These are phyloP conservation scores for Starmerella tilneyi DNA, from an alignment of 805 yeast species.

Conservation along the genomic window DNA sequence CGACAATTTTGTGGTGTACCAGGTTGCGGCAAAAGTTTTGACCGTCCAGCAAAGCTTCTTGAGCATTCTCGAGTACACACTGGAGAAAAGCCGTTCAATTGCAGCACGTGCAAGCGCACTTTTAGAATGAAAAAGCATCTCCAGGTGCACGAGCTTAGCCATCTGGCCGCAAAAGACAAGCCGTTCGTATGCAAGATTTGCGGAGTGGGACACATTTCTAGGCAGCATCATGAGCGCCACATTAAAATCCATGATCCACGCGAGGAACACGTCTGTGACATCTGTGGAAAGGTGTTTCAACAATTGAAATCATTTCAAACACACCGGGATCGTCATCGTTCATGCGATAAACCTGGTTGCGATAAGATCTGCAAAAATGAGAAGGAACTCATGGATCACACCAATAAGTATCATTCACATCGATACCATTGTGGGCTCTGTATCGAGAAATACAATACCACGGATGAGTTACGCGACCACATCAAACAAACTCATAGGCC, in stretches of 20 bases:
- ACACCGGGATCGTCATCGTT: constrained; percentile 44
- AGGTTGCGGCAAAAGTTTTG: constrained; percentile 64
- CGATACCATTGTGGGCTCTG: constrained; percentile 29
- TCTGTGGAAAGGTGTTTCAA: constrained; percentile 58
- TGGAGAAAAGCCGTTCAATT: constrained; percentile 64
- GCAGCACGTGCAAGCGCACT: constrained; percentile 52
- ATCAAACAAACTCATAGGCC: neutral
- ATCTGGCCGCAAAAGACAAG: constrained; percentile 40
- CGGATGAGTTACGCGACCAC: constrained; percentile 6
- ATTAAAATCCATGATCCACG: constrained; percentile 68
- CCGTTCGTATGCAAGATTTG: constrained; percentile 68
- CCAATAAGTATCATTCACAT: constrained; percentile 48
- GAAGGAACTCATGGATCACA: constrained; percentile 55
- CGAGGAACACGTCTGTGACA: constrained; percentile 48
- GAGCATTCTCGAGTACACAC: constrained; percentile 75
- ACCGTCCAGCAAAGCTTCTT: constrained; percentile 69
- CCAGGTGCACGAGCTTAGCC: constrained; percentile 60
- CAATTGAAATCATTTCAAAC: constrained; percentile 67
- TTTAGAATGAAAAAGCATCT: constrained; percentile 75
- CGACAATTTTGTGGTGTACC: constrained; percentile 45
- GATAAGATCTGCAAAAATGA: constrained; percentile 54
- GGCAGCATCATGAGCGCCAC: constrained; percentile 75
- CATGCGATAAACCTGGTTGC: constrained; percentile 37
- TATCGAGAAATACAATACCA: constrained; percentile 19
- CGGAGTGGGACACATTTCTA: constrained; percentile 68